phyloP scores from a whole-genome alignment of 2,329 filamentous ascomycete genomes.

The Reticulascus tulasneorum region DNA sequence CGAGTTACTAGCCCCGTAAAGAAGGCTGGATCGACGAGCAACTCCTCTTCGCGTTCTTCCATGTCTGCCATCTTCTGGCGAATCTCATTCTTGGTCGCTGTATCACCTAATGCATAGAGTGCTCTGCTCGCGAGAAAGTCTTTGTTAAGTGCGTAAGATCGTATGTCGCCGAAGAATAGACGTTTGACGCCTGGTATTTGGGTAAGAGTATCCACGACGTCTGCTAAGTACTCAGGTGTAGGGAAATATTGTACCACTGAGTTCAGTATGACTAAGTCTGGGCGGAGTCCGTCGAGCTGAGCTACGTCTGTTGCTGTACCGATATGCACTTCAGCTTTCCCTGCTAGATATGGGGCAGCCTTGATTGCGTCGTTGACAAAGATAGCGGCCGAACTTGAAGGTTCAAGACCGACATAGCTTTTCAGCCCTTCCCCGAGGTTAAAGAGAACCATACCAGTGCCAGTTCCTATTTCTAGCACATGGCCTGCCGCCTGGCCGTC shows the following conservation, averaged over 20 bases:
- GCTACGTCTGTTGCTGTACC: too few species aligned
- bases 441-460: too few species aligned
- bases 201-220: constrained; percentile 10
- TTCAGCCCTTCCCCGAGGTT: too few species aligned
- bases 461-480: constrained; percentile 24
- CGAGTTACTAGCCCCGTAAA: constrained; percentile 14
- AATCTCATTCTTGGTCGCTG: constrained; percentile 2
- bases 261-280: too few species aligned
- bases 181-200: background rate
- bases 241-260: constrained; percentile 24
- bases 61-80: constrained; percentile 7
- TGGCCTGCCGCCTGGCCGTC: constrained; percentile 9
- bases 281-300: too few species aligned
- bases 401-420: too few species aligned
- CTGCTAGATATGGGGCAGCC: too few species aligned
- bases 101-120: background rate
- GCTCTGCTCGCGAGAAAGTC: constrained; percentile 13
- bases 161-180: constrained; percentile 16
- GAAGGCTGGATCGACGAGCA: constrained; percentile 20
- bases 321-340: too few species aligned
- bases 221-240: constrained; percentile 16
- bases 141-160: constrained; percentile 10
- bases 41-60: constrained; percentile 13
- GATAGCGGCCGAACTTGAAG: too few species aligned
- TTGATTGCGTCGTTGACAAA: too few species aligned